Conservation (phyloP, 1,139 yeast genomes). For the Torulaspora pretoriensis region DNA sequence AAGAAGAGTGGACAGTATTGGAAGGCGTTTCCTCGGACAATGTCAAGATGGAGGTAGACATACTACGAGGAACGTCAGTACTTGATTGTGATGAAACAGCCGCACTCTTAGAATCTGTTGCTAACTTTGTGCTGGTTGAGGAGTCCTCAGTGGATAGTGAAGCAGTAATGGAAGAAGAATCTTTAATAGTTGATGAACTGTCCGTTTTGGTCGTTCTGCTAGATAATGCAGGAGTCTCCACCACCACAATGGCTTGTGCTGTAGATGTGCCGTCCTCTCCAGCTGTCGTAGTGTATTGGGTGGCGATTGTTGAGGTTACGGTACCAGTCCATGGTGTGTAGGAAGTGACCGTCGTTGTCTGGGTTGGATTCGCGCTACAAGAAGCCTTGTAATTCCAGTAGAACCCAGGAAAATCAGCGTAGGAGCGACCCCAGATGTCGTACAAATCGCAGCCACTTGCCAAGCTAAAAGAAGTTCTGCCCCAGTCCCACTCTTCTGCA, state of each 20-base stretch:
- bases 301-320: slow-evolving; percentile 2
- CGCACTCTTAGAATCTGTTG: neutral
- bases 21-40: too few species aligned
- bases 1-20: too few species aligned
- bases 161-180: neutral
- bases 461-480: slow-evolving; percentile 25
- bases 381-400: slow-evolving; percentile 25
- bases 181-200: neutral
- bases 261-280: slow-evolving; percentile 3
- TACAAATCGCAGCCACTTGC: slow-evolving; percentile 29
- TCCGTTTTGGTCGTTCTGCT: too few species aligned
- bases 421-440: slow-evolving; percentile 30
- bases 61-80: too few species aligned
- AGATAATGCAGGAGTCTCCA: slow-evolving; percentile 5
- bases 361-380: neutral
- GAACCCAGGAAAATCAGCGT: slow-evolving; percentile 33
- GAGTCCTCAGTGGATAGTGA: neutral
- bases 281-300: neutral
- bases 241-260: slow-evolving; percentile 2
- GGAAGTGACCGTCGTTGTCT: slow-evolving; percentile 5
- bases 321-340: slow-evolving; percentile 1
- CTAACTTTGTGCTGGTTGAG: neutral
- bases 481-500: slow-evolving; percentile 21
- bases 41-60: too few species aligned
- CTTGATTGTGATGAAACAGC: neutral